Evolutionary conservation across 139 green algal genomes (phyloP).

Genomic region (Coelastrella sp.): DNA sequence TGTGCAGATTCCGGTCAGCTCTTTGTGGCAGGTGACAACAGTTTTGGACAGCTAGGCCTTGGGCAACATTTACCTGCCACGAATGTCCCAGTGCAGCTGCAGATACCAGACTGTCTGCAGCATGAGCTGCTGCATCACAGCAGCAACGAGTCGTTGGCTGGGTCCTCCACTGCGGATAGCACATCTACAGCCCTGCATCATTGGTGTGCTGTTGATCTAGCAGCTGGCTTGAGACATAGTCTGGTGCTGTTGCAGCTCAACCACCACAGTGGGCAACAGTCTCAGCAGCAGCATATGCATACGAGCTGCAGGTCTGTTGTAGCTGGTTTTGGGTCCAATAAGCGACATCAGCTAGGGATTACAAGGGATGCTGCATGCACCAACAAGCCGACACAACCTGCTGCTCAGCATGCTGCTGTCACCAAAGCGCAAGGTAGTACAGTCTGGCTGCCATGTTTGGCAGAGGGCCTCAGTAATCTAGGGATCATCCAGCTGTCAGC

Average conservation of each 20-base stretch:
- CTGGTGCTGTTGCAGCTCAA: not conserved
- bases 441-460: not conserved
- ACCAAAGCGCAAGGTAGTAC: not conserved
- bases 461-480: not conserved
- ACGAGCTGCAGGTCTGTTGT: not conserved
- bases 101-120: not conserved
- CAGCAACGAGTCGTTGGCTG: not conserved
- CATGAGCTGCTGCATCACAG: not conserved
- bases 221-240: conserved; percentile 4
- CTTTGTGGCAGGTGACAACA: conserved; percentile 8
- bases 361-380: not conserved
- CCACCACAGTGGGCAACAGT: not conserved
- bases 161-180: not conserved
- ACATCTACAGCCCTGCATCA: not conserved
- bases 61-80: not conserved
- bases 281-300: not conserved
- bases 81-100: not conserved
- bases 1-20: not conserved
- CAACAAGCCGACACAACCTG: not conserved
- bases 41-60: conserved; percentile 21
- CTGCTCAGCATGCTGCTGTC: not conserved
- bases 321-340: not conserved
- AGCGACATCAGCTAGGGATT: not conserved
- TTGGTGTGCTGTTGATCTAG: not conserved
- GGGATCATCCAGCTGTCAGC: not conserved